Evolutionary conservation across 768 basidiomycete species (phyloP).

Genomic region (Boletus sp.): DNA sequence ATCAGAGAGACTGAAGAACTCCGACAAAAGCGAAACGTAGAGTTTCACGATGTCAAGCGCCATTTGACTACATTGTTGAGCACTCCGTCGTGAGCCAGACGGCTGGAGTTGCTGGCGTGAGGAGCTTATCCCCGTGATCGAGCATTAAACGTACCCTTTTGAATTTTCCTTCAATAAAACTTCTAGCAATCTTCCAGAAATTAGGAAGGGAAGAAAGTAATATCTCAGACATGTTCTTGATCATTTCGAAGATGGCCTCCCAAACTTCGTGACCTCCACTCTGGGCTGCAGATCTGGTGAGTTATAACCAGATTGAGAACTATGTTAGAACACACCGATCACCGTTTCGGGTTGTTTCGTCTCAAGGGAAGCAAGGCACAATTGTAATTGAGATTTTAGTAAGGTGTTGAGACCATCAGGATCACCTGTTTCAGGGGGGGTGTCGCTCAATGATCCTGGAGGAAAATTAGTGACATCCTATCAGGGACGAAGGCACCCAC

Average conservation of each 20-base stretch:
- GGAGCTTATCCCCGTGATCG: neutral
- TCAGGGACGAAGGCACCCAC: constrained; percentile 30
- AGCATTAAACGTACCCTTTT: constrained; percentile 57
- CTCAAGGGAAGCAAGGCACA: constrained; percentile 58
- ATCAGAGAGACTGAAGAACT: constrained; percentile 83
- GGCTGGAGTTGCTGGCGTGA: constrained; percentile 19
- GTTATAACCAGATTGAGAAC: neutral
- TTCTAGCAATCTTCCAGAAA: constrained; percentile 91
- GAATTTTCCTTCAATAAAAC: constrained; percentile 91
- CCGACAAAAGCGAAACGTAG: constrained; percentile 79
- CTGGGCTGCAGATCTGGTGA: constrained; percentile 45
- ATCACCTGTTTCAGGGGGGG: constrained; percentile 32
- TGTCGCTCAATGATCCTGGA: constrained; percentile 48
- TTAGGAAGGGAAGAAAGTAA: constrained; percentile 82
- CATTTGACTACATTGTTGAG: constrained; percentile 83
- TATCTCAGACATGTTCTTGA: constrained; percentile 84
- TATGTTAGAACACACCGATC: constrained; percentile 44
- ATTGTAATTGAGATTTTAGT: constrained; percentile 56
- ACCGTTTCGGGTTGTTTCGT: constrained; percentile 57
- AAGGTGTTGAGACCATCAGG: constrained; percentile 40
- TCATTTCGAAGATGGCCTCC: constrained; percentile 73
- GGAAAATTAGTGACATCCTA: constrained; percentile 1
- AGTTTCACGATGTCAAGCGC: constrained; percentile 81
- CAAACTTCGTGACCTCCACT: constrained; percentile 74
- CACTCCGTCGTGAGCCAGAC: constrained; percentile 65